Evolutionary conservation across 2,329 filamentous ascomycete genomes (phyloP), one percentile per base, ranked within the genome.

Genomic region (Chalaropsis ovoidea): DNA sequence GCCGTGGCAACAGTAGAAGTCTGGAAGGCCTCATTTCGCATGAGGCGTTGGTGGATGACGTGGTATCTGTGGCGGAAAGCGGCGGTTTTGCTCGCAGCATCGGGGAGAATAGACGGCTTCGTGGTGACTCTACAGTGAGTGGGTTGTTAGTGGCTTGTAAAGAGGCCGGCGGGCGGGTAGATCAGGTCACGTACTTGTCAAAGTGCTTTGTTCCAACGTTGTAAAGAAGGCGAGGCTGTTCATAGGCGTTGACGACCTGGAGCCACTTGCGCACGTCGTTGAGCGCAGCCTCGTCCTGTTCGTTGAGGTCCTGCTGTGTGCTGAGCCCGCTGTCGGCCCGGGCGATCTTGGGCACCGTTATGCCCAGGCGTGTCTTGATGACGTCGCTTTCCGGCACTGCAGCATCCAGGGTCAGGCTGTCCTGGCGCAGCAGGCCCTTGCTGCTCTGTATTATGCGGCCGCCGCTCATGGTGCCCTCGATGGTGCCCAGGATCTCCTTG

Each of bases 11-110:
- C 85, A 22, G 87, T 81, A 0, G 91, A 90, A 22, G 85, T 85
- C 74, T 96, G 92, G 71, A 99, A 99, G 22, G 89, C 86, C 75
- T 96, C 91, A 73, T 96, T 96, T 61, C 94, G 87, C 49, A 97
- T 82, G 19, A 97, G 82, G 19, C 94, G 86, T 74, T 97, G 93
- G 73, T 96, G 89, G 62, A 97, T 87, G 65, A 97, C 82, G 71
- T 96, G 88, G 74, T 95, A 97, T 69, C 92, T 84, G 73, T 96
- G 92, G 69, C 91, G 85, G 76, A 96, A 96, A 56, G 94, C 79
- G 2, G 85, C 80, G 1, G 90, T 96, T 75, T 95, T 96, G 72
- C 92, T 88, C 5, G 86, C 83, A 17, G 90, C 85, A 8, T 83
- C 79, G 0, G 95, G 90, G 69, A 99, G 79, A 49, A 93, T 73